phyloP scores from a whole-genome alignment of 2,329 filamentous ascomycete species.

The Cryphonectria japonica region DNA sequence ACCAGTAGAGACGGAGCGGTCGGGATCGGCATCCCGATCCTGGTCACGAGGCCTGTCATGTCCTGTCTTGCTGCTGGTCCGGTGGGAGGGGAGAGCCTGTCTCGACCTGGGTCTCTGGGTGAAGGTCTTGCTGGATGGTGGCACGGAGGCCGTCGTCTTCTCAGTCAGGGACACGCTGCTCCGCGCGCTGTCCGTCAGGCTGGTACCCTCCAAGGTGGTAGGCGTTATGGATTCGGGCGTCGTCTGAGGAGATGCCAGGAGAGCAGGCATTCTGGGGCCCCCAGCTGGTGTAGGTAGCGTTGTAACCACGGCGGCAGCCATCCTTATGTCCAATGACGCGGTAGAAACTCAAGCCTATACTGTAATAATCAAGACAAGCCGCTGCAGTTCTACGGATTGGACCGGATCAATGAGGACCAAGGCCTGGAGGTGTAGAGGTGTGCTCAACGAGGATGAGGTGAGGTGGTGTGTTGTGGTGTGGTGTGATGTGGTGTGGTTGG shows the following conservation, averaged over 20 bases:
- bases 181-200: slow-evolving; percentile 38
- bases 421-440: background rate
- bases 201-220: slow-evolving; percentile 13
- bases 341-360: background rate
- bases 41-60: background rate
- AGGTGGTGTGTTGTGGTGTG: background rate
- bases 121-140: slow-evolving; percentile 3
- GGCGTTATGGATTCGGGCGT: slow-evolving; percentile 12
- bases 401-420: background rate
- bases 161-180: slow-evolving; percentile 41
- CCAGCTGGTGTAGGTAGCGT: background rate
- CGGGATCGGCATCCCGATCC: slow-evolving; percentile 35
- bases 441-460: background rate
- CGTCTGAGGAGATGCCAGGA: slow-evolving; percentile 6
- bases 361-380: background rate
- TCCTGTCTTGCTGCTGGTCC: slow-evolving; percentile 23
- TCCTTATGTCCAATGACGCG: background rate
- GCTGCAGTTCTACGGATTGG: slow-evolving; percentile 15
- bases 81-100: slow-evolving; percentile 13
- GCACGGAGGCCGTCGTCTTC: slow-evolving; percentile 34
- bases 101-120: slow-evolving; percentile 14
- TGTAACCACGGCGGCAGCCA: slow-evolving; percentile 22
- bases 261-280: slow-evolving; percentile 4
- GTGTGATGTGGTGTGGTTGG: background rate
- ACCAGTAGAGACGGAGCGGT: slow-evolving; percentile 51